These are phyloP conservation scores for Calonectria leucothoes DNA, from an alignment of 2,329 filamentous ascomycete species.

Conservation along the genomic window DNA sequence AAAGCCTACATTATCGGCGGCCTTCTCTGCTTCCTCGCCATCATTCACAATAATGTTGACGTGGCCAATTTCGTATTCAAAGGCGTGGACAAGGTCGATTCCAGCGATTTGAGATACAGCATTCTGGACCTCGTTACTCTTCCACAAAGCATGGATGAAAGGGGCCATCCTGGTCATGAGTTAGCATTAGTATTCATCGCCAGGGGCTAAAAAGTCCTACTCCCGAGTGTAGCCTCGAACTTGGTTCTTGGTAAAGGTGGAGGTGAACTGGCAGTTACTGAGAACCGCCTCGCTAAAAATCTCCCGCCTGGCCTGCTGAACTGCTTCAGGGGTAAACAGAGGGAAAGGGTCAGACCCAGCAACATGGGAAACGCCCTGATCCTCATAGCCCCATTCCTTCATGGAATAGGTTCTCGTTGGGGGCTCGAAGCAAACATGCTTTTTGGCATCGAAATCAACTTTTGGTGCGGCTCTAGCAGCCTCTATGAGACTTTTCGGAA, in stretches of 20 bases:
- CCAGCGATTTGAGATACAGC: slow-evolving; percentile 65
- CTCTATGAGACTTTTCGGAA: slow-evolving; percentile 22
- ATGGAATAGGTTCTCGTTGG: slow-evolving; percentile 68
- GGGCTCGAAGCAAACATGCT: slow-evolving; percentile 65
- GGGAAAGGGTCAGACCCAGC: not conserved
- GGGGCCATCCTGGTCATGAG: slow-evolving; percentile 57
- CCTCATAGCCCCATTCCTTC: slow-evolving; percentile 47
- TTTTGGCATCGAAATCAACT: slow-evolving; percentile 61
- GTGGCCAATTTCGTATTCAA: slow-evolving; percentile 68
- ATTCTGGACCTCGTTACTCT: slow-evolving; percentile 54
- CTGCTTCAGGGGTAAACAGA: not conserved
- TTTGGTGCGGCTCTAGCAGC: slow-evolving; percentile 5
- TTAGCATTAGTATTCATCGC: not conserved
- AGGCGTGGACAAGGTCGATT: slow-evolving; percentile 63
- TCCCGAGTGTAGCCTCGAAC: slow-evolving; percentile 57
- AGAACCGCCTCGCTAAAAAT: not conserved
- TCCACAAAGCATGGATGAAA: slow-evolving; percentile 68
- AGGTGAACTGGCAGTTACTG: slow-evolving; percentile 53
- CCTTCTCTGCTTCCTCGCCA: slow-evolving; percentile 53
- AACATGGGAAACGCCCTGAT: not conserved
- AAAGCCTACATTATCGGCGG: slow-evolving; percentile 56
- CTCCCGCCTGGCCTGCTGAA: not conserved
- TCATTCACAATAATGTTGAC: slow-evolving; percentile 63
- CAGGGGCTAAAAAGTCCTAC: slow-evolving; percentile 54
- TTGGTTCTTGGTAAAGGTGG: slow-evolving; percentile 62